Percentiles rank a stretch among this genome's conserved stretches.
phyloP scores from a whole-genome alignment of 1,139 yeast genomes.

The Candida smagusa region DNA sequence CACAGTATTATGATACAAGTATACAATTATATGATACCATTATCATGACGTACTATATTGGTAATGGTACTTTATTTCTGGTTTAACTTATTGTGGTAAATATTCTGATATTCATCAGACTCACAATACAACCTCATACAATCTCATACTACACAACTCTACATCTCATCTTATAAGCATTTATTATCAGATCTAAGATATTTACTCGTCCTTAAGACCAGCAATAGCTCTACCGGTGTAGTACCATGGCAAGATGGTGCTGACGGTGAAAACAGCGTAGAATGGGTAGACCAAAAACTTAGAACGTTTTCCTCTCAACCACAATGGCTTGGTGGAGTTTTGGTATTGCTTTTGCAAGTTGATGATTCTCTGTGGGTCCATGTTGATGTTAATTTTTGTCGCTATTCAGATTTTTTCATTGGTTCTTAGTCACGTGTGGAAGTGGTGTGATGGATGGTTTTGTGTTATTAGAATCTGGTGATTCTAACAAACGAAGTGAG shows the following conservation, averaged over 20 bases:
- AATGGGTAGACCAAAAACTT: conserved; percentile 83
- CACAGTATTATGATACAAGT: no score
- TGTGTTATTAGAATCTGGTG: no score
- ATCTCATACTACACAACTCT: no score
- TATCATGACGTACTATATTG: no score
- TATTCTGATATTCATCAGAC: no score
- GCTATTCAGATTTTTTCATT: conserved; percentile 3
- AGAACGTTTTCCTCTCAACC: conserved; percentile 74
- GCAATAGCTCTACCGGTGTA: conserved; percentile 77
- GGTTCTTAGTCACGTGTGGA: conserved; percentile 5
- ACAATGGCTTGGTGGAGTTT: conserved; percentile 65
- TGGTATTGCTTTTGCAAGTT: conserved; percentile 76
- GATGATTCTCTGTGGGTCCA: conserved; percentile 67
- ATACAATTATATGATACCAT: no score
- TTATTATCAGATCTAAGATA: not conserved
- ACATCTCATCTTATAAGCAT: not conserved
- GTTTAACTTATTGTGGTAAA: no score
- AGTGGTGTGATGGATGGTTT: no score
- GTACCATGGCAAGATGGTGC: conserved; percentile 67
- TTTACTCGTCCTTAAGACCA: conserved; percentile 59
- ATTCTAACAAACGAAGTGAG: no score
- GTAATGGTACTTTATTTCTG: no score
- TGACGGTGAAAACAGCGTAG: conserved; percentile 77
- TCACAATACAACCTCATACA: no score
- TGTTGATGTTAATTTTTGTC: conserved; percentile 13